Percentiles rank a stretch among this genome's conserved stretches.
These are phyloP conservation scores for Terana coerulea DNA, from an alignment of 768 basidiomycete genomes.

Conservation along the genomic window DNA sequence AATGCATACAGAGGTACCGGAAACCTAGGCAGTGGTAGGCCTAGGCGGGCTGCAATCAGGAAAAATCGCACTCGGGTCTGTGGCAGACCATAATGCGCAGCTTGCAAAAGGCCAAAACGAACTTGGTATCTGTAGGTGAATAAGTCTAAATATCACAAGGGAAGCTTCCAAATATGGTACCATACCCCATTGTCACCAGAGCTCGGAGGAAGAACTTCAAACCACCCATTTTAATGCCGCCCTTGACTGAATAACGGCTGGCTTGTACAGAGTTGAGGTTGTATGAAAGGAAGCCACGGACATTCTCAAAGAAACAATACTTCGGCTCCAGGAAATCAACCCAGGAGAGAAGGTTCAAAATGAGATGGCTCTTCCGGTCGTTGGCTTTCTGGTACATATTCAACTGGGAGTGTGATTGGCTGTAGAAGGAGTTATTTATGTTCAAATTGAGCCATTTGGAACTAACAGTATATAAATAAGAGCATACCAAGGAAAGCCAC, in stretches of 20 bases:
- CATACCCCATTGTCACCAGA: conserved; percentile 63
- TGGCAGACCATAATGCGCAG: conserved; percentile 45
- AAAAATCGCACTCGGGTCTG: conserved; percentile 47
- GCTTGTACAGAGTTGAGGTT: conserved; percentile 36
- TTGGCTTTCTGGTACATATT: conserved; percentile 70
- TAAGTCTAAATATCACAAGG: not conserved
- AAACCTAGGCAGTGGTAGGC: conserved; percentile 33
- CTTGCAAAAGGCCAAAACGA: conserved; percentile 40
- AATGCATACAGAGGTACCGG: conserved; percentile 44
- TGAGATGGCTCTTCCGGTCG: conserved; percentile 65
- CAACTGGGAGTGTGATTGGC: conserved; percentile 69
- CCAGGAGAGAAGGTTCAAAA: conserved; percentile 51
- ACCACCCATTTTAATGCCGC: conserved; percentile 71
- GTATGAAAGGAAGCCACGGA: conserved; percentile 40
- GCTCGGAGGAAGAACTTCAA: conserved; percentile 63
- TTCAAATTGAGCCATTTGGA: not conserved
- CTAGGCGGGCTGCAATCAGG: conserved; percentile 38
- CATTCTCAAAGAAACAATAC: conserved; percentile 48
- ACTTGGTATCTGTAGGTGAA: conserved; percentile 37
- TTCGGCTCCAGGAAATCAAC: conserved; percentile 38
- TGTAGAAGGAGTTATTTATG: conserved; percentile 24
- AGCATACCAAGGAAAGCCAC: conserved; percentile 77
- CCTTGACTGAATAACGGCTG: conserved; percentile 43
- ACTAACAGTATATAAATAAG: not conserved
- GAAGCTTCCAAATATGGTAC: not conserved